Percentiles rank a stretch among this genome's conserved stretches.
These are phyloP conservation scores for Typha latifolia DNA, from an alignment of 176 grass and related monocot species.

Conservation along the genomic window DNA sequence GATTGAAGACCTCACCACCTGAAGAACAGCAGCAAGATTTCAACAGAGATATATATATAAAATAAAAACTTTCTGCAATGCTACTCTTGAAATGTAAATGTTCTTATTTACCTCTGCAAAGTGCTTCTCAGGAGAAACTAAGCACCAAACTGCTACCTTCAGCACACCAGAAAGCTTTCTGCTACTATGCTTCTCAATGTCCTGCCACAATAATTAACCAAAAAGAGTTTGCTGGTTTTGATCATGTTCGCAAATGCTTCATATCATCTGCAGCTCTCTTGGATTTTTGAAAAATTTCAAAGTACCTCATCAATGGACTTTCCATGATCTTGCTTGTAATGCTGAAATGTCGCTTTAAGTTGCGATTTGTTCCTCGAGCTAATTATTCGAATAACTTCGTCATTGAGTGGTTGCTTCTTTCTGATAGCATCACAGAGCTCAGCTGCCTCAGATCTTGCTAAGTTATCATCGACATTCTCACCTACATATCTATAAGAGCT, in stretches of 20 bases:
- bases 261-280: too few species aligned
- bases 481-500: conserved; percentile 33
- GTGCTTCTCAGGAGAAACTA: conserved; percentile 69
- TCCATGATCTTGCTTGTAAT: conserved; percentile 46
- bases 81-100: background rate
- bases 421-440: conserved; percentile 30
- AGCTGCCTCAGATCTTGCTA: conserved; percentile 29
- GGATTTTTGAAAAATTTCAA: background rate
- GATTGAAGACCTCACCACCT: conserved; percentile 75
- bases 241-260: too few species aligned
- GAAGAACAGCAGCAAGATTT: background rate
- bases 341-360: conserved; percentile 48
- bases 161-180: conserved; percentile 41
- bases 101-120: conserved; percentile 53
- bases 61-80: background rate
- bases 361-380: conserved; percentile 72
- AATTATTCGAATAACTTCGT: conserved; percentile 54
- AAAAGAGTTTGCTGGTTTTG: background rate
- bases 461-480: conserved; percentile 24
- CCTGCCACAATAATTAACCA: conserved; percentile 24
- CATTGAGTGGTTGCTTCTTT: conserved; percentile 35
- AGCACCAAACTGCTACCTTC: conserved; percentile 60
- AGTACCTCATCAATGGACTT: conserved; percentile 56
- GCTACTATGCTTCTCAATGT: conserved; percentile 33
- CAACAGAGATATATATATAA: background rate